These are phyloP conservation scores for Chlorella sorokiniana DNA, from an alignment of 139 green algal genomes.

Conservation along the genomic window DNA sequence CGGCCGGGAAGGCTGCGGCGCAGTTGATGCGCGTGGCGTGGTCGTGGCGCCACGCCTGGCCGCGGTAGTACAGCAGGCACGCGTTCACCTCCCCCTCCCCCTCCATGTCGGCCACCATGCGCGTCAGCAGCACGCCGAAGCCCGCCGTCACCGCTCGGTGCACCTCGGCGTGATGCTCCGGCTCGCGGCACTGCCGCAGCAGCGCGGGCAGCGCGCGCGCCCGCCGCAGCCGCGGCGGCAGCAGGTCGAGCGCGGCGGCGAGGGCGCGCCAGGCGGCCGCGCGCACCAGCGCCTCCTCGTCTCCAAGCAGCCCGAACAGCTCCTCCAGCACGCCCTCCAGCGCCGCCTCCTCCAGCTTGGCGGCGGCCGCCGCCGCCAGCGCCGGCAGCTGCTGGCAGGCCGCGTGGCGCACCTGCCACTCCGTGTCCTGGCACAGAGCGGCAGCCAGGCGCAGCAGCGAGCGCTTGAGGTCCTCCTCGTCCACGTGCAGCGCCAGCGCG, in stretches of 20 bases:
- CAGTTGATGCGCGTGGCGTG: constrained; percentile 48
- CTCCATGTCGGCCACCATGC: constrained; percentile 57
- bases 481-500: background rate
- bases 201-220: constrained; percentile 31
- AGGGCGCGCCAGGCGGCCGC: constrained; percentile 42
- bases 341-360: background rate
- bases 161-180: constrained; percentile 59
- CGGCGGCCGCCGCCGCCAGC: constrained; percentile 14
- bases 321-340: background rate
- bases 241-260: constrained; percentile 39
- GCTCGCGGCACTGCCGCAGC: constrained; percentile 57
- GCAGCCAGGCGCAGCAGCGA: constrained; percentile 8
- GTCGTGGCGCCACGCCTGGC: constrained; percentile 51
- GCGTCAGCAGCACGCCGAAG: constrained; percentile 50
- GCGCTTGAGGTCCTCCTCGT: constrained; percentile 10
- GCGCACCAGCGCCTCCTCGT: constrained; percentile 41
- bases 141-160: constrained; percentile 54
- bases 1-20: constrained; percentile 34
- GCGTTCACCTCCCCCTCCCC: constrained; percentile 45
- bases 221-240: constrained; percentile 50
- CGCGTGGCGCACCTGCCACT: constrained; percentile 32
- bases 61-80: constrained; percentile 53
- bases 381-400: constrained; percentile 21
- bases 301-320: background rate
- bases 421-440: constrained; percentile 18